A percentile compares a stretch with the other conserved stretches of the same genome.
phyloP scores from a whole-genome alignment of 352 stramenopile species.

The Globisporangium heterothallicum region DNA sequence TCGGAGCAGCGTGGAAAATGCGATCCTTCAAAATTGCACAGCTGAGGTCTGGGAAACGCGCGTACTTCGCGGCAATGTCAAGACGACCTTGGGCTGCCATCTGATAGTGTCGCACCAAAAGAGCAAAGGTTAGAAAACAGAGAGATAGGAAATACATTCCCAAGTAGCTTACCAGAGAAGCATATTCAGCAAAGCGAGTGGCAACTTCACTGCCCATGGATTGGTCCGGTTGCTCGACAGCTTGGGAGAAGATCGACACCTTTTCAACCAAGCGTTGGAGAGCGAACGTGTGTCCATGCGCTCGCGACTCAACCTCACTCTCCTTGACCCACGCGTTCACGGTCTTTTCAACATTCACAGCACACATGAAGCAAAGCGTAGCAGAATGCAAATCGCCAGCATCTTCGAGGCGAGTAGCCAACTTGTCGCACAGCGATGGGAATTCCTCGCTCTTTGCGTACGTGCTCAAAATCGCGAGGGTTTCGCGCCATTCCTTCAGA shows the following conservation, averaged over 20 bases:
- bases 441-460: conserved; percentile 98
- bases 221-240: conserved; percentile 78
- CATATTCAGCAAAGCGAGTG: conserved; percentile 90
- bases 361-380: conserved; percentile 97
- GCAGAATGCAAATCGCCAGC: conserved; percentile 89
- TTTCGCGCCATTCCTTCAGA: conserved; percentile 95
- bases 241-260: conserved; percentile 91
- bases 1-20: conserved; percentile 78
- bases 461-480: conserved; percentile 95
- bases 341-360: conserved; percentile 87
- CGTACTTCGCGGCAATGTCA: conserved; percentile 91
- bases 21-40: conserved; percentile 83
- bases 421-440: conserved; percentile 90
- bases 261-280: conserved; percentile 97
- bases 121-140: conserved; percentile 3
- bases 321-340: conserved; percentile 89
- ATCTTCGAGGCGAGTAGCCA: conserved; percentile 90
- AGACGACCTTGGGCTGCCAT: conserved; percentile 92
- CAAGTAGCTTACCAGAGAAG: conserved; percentile 40
- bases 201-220: conserved; percentile 86
- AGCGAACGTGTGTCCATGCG: conserved; percentile 64
- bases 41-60: conserved; percentile 69
- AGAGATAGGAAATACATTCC: neutral
- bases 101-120: conserved; percentile 16
- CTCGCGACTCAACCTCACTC: conserved; percentile 68